These are phyloP conservation scores for Letharia lupina DNA, from an alignment of 495 filamentous ascomycete species.

Conservation along the genomic window DNA sequence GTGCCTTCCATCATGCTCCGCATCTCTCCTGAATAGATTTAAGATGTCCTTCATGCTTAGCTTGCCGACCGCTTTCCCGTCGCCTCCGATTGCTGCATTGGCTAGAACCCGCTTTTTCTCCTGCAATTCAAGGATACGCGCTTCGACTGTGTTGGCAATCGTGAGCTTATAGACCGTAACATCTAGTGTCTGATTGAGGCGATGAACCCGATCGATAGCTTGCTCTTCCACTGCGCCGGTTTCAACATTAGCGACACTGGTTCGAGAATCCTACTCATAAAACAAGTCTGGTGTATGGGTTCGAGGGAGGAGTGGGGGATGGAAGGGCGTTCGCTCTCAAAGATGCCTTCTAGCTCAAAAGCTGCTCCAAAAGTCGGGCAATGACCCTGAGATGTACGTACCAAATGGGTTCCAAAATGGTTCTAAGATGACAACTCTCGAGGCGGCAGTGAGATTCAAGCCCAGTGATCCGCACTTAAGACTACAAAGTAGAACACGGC, in stretches of 20 bases:
- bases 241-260: neutral
- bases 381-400: neutral
- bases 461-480: constrained; percentile 88
- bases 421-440: constrained; percentile 87
- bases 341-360: neutral
- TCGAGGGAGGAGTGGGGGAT: too few relatives aligned
- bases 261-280: too few relatives aligned
- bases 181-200: constrained; percentile 87
- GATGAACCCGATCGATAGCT: constrained; percentile 95
- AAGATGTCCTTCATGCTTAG: constrained; percentile 90
- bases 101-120: constrained; percentile 86
- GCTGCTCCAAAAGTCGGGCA: neutral
- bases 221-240: constrained; percentile 65
- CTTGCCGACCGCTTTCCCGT: constrained; percentile 59
- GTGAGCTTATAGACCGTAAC: constrained; percentile 93
- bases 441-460: constrained; percentile 89
- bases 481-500: constrained; percentile 79
- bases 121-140: constrained; percentile 84
- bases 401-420: constrained; percentile 98
- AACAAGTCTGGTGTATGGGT: neutral
- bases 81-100: constrained; percentile 74
- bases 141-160: constrained; percentile 76
- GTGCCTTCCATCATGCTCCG: constrained; percentile 40
- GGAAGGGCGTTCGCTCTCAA: neutral
- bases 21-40: constrained; percentile 75